Conservation (phyloP, 2,329 filamentous ascomycete species). For the Dothiorella sarmentorum region DNA sequence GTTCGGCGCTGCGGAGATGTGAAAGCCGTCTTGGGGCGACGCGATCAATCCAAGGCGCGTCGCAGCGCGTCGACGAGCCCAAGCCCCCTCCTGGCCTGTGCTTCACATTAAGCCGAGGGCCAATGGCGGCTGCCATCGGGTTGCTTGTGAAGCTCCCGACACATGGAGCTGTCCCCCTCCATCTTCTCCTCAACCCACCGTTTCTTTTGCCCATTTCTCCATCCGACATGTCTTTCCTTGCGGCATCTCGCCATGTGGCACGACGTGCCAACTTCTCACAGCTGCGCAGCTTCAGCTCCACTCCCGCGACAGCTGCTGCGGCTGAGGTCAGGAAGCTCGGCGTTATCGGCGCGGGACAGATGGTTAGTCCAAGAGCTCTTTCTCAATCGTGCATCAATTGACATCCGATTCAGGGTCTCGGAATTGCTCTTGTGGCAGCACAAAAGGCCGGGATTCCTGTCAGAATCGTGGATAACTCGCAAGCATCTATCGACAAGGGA, state of each 20-base stretch:
- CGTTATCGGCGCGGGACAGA: conserved; percentile 92
- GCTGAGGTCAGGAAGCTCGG: conserved; percentile 82
- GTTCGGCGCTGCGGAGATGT: not conserved
- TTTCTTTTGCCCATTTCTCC: not conserved
- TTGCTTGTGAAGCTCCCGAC: conserved; percentile 3
- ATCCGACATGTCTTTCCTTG: conserved; percentile 30
- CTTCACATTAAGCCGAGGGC: conserved; percentile 11
- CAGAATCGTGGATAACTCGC: conserved; percentile 77
- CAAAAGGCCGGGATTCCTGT: conserved; percentile 81
- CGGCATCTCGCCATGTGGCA: conserved; percentile 29
- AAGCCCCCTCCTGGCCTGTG: not conserved
- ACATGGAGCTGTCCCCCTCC: not conserved
- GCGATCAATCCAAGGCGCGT: conserved; percentile 15
- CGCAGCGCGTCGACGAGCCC: not conserved
- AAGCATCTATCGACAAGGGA: conserved; percentile 83
- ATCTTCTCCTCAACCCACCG: not conserved
- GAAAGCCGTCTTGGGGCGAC: conserved; percentile 7
- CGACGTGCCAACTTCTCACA: conserved; percentile 28
- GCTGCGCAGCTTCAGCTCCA: conserved; percentile 64
- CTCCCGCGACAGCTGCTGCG: conserved; percentile 53
- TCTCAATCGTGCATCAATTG: conserved; percentile 21
- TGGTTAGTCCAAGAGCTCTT: conserved; percentile 57
- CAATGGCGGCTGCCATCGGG: conserved; percentile 13
- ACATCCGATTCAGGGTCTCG: conserved; percentile 67
- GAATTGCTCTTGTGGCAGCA: conserved; percentile 91